Evolutionary conservation across 2,329 filamentous ascomycete genomes (phyloP).

Genomic region (Hymenoscyphus salicellus): DNA sequence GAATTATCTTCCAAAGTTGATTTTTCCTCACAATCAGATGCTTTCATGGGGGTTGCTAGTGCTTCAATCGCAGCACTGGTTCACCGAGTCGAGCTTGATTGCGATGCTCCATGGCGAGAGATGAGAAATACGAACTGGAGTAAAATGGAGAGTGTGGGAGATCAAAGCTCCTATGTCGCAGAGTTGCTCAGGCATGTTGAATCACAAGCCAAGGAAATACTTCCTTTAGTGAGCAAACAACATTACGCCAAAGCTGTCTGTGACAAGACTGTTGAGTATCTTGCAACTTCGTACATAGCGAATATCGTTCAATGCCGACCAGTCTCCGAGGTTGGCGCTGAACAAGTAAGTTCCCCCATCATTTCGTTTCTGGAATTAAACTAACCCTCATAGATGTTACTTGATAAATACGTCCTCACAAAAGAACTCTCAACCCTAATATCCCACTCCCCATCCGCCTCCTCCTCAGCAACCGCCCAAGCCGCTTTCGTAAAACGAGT

Average conservation of each 20-base stretch:
- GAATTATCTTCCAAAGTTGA: slow-evolving; percentile 76
- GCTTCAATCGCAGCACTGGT: slow-evolving; percentile 82
- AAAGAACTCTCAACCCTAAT: slow-evolving; percentile 73
- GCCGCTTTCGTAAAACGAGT: slow-evolving; percentile 80
- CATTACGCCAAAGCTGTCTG: slow-evolving; percentile 94
- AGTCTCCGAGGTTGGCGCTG: slow-evolving; percentile 88
- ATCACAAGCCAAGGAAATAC: slow-evolving; percentile 67
- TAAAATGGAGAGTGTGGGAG: slow-evolving; percentile 86
- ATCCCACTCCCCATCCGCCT: slow-evolving; percentile 45
- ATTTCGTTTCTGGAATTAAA: slow-evolving; percentile 24
- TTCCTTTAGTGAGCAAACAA: slow-evolving; percentile 77
- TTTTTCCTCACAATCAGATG: slow-evolving; percentile 87
- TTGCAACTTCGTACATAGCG: slow-evolving; percentile 74
- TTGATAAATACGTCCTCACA: slow-evolving; percentile 89
- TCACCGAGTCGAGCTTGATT: slow-evolving; percentile 74
- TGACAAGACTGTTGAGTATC: slow-evolving; percentile 88
- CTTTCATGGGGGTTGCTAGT: slow-evolving; percentile 91
- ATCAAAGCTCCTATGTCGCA: slow-evolving; percentile 88
- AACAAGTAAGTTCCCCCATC: slow-evolving; percentile 59
- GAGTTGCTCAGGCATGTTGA: slow-evolving; percentile 76
- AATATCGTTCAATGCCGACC: slow-evolving; percentile 88
- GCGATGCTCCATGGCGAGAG: slow-evolving; percentile 88
- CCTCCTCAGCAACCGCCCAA: slow-evolving; percentile 32
- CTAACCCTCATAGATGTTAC: slow-evolving; percentile 66
- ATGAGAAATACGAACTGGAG: slow-evolving; percentile 97